Percentiles rank a stretch among this genome's conserved stretches.
Evolutionary conservation across 2,329 filamentous ascomycete genomes (phyloP).

Genomic region (Gyromitra esculenta): DNA sequence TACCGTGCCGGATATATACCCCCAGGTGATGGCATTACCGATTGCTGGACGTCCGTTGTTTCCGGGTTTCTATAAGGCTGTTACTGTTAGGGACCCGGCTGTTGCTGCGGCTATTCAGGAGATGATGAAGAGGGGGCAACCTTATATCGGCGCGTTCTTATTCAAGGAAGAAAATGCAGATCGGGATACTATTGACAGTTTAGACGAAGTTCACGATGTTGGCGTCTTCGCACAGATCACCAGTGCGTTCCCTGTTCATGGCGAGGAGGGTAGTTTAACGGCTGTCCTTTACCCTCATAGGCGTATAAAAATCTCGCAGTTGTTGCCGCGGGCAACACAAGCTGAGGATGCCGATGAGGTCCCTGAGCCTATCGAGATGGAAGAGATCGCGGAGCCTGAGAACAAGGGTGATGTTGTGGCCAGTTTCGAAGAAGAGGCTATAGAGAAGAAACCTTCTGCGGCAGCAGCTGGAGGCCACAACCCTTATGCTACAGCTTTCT

Average conservation of each 20-base stretch:
- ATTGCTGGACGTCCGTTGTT: constrained; percentile 94
- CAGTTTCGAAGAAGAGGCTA: constrained; percentile 88
- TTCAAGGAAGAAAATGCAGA: constrained; percentile 97
- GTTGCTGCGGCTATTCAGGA: constrained; percentile 93
- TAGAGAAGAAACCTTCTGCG: constrained; percentile 58
- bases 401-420: constrained; percentile 94
- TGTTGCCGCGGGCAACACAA: constrained; percentile 73
- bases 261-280: constrained; percentile 84
- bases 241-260: constrained; percentile 89
- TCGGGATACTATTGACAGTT: constrained; percentile 88
- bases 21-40: constrained; percentile 95
- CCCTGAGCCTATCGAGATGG: constrained; percentile 46
- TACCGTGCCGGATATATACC: constrained; percentile 91
- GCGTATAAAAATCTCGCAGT: constrained; percentile 85
- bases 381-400: constrained; percentile 63
- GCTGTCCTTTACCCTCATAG: constrained; percentile 96
- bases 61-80: constrained; percentile 98
- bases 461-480: constrained; percentile 55
- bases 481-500: constrained; percentile 73
- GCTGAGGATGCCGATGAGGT: constrained; percentile 62
- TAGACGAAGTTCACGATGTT: constrained; percentile 92
- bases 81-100: constrained; percentile 92
- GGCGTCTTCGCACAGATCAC: constrained; percentile 98
- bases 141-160: constrained; percentile 94
- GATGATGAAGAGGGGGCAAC: constrained; percentile 95